Evolutionary conservation across 352 stramenopile genomes (phyloP), one percentile per base, ranked within the genome.

Genomic region (Phytophthora foliorum): DNA sequence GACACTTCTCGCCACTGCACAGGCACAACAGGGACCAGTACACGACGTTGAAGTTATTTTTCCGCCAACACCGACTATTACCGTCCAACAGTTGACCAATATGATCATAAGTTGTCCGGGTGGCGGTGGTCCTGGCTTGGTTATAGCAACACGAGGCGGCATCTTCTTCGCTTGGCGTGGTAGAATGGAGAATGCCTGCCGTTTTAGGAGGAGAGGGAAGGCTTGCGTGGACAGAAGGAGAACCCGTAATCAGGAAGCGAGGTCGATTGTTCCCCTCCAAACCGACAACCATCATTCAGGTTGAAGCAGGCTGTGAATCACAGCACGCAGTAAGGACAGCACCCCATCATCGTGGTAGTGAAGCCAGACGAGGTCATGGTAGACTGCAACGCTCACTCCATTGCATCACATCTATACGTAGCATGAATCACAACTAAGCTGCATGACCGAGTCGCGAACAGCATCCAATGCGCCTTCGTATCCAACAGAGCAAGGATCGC

Each of bases 61-160:
- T 39, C 34, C 6, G 42, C 16, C 13, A 24, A 49, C 2, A 22
- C 29, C 25, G 46, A 22, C 17, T 46, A 22, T 16, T 22, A 24
- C 27, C 29, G 17, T 38, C 31, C 3, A 54, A 21, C 6, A 41
- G 38, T 31, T 46, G 4, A 56, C 34, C 1, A 51, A 74, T 60
- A 70, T 74, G 60, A 67, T 70, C 34, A 60, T 17, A 17, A 74
- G 67, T 13, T 74, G 60, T 6, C 42, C 67, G 6, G 53, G 54
- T 38, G 53, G 21, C 13, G 54, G 67, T 2, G 67, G 60, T 9
- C 67, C 60, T 24, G 67, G 60, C 41, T 66, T 74, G 11, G 67
- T 74, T 5, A 54, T 67, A 41, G 60, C 67, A 58, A 70, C 60
- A 19, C 67, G 67, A 39, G 39, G 54, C 11, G 67, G 39, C 67